Percentiles rank a stretch among this genome's conserved stretches.
Conservation (phyloP, 108 stramenopile genomes). For the Mediolabrus comicus region DNA sequence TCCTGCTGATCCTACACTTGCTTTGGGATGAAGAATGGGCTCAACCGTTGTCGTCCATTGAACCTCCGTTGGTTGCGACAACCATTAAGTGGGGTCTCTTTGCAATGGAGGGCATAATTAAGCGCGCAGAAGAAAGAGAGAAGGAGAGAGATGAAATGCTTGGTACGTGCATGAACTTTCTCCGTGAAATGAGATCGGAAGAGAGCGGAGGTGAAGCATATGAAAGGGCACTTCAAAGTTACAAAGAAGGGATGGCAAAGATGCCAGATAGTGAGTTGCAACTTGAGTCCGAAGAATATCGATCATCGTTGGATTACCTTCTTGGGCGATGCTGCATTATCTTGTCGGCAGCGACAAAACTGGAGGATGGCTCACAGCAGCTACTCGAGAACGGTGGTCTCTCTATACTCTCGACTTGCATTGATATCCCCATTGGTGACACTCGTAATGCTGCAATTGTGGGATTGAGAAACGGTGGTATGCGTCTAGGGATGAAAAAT, state of each 20-base stretch:
- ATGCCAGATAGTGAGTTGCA: too few relatives aligned
- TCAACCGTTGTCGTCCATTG: neutral
- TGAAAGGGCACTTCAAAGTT: neutral
- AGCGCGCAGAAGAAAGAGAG: neutral
- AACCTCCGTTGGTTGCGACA: neutral
- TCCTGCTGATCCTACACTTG: neutral
- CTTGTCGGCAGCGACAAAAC: neutral
- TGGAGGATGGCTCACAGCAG: neutral
- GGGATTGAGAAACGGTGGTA: neutral
- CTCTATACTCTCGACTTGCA: neutral
- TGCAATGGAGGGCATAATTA: neutral
- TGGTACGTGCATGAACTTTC: neutral
- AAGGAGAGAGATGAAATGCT: neutral
- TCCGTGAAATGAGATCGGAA: neutral
- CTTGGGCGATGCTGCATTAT: neutral
- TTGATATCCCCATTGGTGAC: neutral
- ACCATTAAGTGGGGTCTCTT: neutral
- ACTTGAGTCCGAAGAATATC: neutral
- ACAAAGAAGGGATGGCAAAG: too few relatives aligned
- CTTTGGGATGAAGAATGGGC: conserved; percentile 11
- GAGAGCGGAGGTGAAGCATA: neutral
- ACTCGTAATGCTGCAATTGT: neutral
- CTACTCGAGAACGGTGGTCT: neutral
- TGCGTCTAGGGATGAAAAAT: neutral
- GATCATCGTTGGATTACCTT: neutral